Conservation (phyloP, 495 filamentous ascomycete genomes). For the Friedmanniomyces endolithicus region DNA sequence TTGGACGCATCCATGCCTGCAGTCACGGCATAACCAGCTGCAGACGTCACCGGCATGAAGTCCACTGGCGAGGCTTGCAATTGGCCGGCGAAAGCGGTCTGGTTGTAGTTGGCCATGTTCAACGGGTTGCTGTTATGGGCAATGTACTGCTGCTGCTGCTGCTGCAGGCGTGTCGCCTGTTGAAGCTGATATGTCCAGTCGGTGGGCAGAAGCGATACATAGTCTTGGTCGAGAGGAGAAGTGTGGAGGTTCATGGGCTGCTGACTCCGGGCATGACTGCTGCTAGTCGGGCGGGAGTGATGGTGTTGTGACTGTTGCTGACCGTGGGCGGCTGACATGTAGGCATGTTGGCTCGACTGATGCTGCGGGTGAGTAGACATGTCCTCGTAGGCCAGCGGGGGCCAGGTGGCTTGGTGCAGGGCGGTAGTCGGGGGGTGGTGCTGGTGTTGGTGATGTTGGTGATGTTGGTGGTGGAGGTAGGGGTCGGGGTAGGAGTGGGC, state of each 20-base stretch:
- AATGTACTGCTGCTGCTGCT: conserved; percentile 34
- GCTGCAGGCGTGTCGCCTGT: conserved; percentile 37
- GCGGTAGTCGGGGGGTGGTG: neutral
- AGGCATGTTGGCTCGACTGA: neutral
- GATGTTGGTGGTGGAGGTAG: conserved; percentile 4
- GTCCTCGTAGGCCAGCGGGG: conserved; percentile 19
- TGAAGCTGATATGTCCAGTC: conserved; percentile 38
- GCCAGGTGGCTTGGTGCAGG: conserved; percentile 16
- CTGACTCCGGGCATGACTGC: neutral
- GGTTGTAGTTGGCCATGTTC: conserved; percentile 25
- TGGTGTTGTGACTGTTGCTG: conserved; percentile 8
- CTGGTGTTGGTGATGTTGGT: conserved; percentile 5
- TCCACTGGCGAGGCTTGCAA: conserved; percentile 53
- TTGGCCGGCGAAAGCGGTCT: conserved; percentile 36
- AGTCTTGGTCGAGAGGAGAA: conserved; percentile 9
- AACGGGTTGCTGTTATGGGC: conserved; percentile 26
- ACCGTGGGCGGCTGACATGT: conserved; percentile 3
- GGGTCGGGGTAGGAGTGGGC: conserved; percentile 10
- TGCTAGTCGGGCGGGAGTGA: conserved; percentile 13
- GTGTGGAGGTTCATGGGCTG: conserved; percentile 17
- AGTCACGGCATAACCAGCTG: conserved; percentile 38
- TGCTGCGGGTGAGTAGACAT: conserved; percentile 16
- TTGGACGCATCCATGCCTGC: conserved; percentile 47
- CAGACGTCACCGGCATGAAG: conserved; percentile 56
- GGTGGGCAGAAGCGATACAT: conserved; percentile 29